Evolutionary conservation across 495 filamentous ascomycete genomes (phyloP).

Genomic region (Aspergillus bertholletiae): DNA sequence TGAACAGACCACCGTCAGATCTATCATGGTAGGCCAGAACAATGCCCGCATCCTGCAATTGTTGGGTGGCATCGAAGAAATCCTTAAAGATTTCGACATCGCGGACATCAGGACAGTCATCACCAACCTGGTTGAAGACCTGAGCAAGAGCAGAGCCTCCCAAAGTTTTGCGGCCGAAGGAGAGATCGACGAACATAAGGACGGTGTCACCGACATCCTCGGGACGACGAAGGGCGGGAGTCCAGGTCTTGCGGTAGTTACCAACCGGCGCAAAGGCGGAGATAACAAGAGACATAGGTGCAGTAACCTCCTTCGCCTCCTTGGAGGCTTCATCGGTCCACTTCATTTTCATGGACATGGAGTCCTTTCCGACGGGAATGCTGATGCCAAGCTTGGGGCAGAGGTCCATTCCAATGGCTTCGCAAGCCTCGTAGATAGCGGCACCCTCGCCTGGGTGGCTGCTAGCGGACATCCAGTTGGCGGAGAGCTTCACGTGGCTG

Average conservation of each 20-base stretch:
- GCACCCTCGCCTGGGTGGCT: conserved; percentile 93
- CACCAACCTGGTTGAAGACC: conserved; percentile 82
- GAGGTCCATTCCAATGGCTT: conserved; percentile 88
- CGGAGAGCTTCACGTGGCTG: conserved; percentile 77
- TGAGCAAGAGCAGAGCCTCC: conserved; percentile 93
- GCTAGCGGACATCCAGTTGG: conserved; percentile 98
- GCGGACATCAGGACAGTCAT: conserved; percentile 80
- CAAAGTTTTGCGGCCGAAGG: conserved; percentile 69
- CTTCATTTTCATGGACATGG: conserved; percentile 97
- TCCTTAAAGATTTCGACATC: conserved; percentile 79
- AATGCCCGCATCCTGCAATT: conserved; percentile 80
- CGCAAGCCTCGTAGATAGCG: conserved; percentile 88
- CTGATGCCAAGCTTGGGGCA: conserved; percentile 79
- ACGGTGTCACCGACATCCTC: conserved; percentile 89
- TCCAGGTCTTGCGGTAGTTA: conserved; percentile 85
- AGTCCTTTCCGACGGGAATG: conserved; percentile 97
- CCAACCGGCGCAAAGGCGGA: conserved; percentile 83
- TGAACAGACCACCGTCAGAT: conserved; percentile 90
- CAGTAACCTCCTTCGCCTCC: conserved; percentile 77
- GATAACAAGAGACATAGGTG: conserved; percentile 85
- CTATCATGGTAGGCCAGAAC: conserved; percentile 94
- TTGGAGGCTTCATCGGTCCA: conserved; percentile 76
- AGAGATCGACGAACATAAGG: conserved; percentile 88
- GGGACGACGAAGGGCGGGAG: conserved; percentile 73
- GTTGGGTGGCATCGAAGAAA: conserved; percentile 84